These are phyloP conservation scores for Avena atlantica DNA, from an alignment of 176 grass and related monocot genomes.

Conservation along the genomic window DNA sequence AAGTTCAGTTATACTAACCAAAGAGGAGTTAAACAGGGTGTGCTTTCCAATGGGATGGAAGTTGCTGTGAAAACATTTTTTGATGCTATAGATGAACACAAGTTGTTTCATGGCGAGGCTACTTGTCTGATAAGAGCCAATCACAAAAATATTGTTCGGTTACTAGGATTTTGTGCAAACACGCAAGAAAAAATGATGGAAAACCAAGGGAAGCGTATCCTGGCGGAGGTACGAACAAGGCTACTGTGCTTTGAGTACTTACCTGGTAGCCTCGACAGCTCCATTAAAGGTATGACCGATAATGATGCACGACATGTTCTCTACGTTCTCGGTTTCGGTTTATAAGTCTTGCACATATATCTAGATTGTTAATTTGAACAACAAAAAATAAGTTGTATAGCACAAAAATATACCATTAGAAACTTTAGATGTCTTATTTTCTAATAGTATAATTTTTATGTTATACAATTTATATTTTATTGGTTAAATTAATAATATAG, in stretches of 20 bases:
- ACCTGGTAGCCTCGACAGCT: background rate
- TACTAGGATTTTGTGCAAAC: conserved; percentile 25
- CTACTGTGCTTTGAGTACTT: conserved; percentile 32
- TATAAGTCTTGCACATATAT: too few species aligned
- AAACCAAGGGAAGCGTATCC: background rate
- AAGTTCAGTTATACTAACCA: background rate
- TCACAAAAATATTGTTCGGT: conserved; percentile 18
- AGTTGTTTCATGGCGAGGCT: background rate
- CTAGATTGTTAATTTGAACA: too few species aligned
- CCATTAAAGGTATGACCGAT: background rate
- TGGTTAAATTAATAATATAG: too few species aligned
- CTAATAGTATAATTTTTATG: too few species aligned
- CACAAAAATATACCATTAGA: too few species aligned
- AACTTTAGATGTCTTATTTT: too few species aligned
- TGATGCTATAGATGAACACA: background rate
- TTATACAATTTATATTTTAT: too few species aligned
- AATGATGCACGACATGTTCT: background rate
- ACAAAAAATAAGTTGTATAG: too few species aligned
- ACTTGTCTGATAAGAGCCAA: background rate
- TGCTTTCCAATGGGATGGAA: background rate
- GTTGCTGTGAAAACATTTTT: conserved; percentile 24
- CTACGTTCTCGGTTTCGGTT: too few species aligned
- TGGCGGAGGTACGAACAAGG: background rate
- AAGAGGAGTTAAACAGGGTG: background rate
- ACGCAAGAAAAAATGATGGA: background rate